A percentile compares a stretch with the other conserved stretches of the same genome.
Evolutionary conservation across 768 basidiomycete genomes (phyloP).

Genomic region (Nidula microcarpa): DNA sequence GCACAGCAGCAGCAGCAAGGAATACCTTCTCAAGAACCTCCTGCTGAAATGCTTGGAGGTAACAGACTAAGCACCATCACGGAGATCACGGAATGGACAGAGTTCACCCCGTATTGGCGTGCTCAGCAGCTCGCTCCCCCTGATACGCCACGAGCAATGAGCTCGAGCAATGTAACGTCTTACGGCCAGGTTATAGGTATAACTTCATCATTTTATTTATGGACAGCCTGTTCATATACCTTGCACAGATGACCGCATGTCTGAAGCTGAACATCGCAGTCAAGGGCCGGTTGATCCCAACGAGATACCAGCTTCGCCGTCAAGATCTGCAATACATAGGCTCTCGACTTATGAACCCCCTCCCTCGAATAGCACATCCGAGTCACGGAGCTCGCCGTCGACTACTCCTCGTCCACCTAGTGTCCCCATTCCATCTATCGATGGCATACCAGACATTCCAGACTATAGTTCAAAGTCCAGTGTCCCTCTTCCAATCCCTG

Average conservation of each 20-base stretch:
- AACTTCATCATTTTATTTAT: slow-evolving; percentile 8
- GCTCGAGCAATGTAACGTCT: slow-evolving; percentile 46
- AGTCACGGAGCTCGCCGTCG: slow-evolving; percentile 31
- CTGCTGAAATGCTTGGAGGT: not conserved
- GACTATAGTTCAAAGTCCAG: slow-evolving; percentile 49
- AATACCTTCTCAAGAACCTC: not conserved
- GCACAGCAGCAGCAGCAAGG: slow-evolving; percentile 52
- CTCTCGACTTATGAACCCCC: slow-evolving; percentile 57
- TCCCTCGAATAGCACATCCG: slow-evolving; percentile 48
- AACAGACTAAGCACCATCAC: slow-evolving; percentile 58
- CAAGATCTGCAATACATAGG: slow-evolving; percentile 60
- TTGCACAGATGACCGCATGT: not conserved
- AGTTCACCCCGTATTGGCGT: slow-evolving; percentile 47
- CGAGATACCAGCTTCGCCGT: slow-evolving; percentile 45
- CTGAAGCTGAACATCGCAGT: not conserved
- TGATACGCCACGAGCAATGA: slow-evolving; percentile 34
- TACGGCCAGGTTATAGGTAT: slow-evolving; percentile 64
- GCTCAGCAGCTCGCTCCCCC: slow-evolving; percentile 33
- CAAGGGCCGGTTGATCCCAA: slow-evolving; percentile 9
- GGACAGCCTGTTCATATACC: not conserved
- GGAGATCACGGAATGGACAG: slow-evolving; percentile 65
- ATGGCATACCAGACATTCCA: slow-evolving; percentile 53
- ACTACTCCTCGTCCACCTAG: slow-evolving; percentile 37
- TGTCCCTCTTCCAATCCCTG: slow-evolving; percentile 14
- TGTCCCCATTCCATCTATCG: slow-evolving; percentile 39